Base-by-base conservation (phyloP, 2,329 filamentous ascomycete species). In the Gnomoniopsis sp. region DNA sequence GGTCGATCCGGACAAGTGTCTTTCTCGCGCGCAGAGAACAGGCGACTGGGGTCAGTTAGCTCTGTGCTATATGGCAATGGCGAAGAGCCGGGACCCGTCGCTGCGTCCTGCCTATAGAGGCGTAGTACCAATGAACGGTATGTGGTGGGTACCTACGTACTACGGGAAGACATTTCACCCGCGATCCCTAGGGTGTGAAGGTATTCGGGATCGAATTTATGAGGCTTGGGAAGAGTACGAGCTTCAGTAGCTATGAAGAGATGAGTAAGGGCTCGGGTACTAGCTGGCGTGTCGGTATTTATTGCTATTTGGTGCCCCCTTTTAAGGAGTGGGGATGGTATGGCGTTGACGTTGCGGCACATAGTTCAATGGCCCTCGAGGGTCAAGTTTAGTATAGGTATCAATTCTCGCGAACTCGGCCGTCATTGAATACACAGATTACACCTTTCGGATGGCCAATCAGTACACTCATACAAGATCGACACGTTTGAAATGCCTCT, bases 61-160 rank as follows among this genome's bases (percentile, higher is more conserved):
- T 0, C 62, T 77, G 17, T 79, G 76, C 62, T 72, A 77, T 64
- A 77, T 79, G 75, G 74, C 74, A 21, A 74, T 71, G 65, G 72
- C 75, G 3, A 72, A 68, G 36, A 64, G 66, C 26, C 64, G 66
- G 19, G 69, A 78, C 53, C 72, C 74, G 3, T 67, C 63, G 3
- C 66, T 78, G 44, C 68, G 66, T 48, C 65, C 62, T 47, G 69
- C 70, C 3, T 59, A 66, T 10, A 68, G 65, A 1, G 62, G 67
- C 14, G 23, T 71, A 3, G 59, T 64, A 26, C 58, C 65, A 7
- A 58, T 70, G 54, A 72, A 72, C 48, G 74, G 72, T 2, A 77
- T 76, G 73, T 77, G 76, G 75, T 75, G 75, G 65, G 75, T 77
- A n/a, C 76, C 77, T 15, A 76, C 75, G 33, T 78, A 74, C 58